Conservation (phyloP, 2,329 filamentous ascomycete species). For the Fusarium sp. region DNA sequence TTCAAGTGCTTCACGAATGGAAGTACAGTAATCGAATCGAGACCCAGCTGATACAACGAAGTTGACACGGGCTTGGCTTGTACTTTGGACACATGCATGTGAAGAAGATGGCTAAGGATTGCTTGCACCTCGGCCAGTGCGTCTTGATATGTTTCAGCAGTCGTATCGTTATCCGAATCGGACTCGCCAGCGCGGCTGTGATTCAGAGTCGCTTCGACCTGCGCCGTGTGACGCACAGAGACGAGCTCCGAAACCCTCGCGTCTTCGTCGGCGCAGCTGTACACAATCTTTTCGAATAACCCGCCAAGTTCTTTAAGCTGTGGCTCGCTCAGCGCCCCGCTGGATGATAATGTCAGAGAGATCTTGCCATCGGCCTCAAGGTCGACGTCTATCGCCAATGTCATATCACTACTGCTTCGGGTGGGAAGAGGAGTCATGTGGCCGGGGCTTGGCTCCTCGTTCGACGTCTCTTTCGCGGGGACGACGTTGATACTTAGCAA, state of each 20-base stretch:
- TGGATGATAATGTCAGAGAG: conserved; percentile 4
- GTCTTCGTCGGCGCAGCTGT: background rate
- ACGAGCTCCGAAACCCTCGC: background rate
- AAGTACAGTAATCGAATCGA: conserved; percentile 20
- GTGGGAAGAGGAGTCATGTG: conserved; percentile 2
- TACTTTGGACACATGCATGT: too few relatives aligned
- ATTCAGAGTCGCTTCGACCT: too few relatives aligned
- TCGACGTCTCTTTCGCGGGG: accelerated
- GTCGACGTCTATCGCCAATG: conserved; percentile 19
- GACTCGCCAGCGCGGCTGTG: too few relatives aligned
- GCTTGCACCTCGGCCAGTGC: too few relatives aligned
- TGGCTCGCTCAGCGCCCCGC: background rate
- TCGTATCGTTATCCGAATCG: too few relatives aligned
- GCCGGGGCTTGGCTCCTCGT: background rate
- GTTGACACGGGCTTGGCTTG: background rate
- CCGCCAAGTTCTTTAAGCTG: background rate
- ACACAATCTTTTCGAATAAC: conserved; percentile 9
- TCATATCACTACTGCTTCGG: conserved; percentile 19
- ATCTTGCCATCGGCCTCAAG: conserved; percentile 15
- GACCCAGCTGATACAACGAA: conserved; percentile 13
- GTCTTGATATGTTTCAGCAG: too few relatives aligned
- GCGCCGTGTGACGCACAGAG: background rate
- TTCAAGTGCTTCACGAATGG: conserved; percentile 24
- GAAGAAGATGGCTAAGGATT: too few relatives aligned
- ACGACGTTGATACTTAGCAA: conserved; percentile 19